Evolutionary conservation across 73 alveolate genomes (phyloP).

Genomic region (Effrenium voratum): DNA sequence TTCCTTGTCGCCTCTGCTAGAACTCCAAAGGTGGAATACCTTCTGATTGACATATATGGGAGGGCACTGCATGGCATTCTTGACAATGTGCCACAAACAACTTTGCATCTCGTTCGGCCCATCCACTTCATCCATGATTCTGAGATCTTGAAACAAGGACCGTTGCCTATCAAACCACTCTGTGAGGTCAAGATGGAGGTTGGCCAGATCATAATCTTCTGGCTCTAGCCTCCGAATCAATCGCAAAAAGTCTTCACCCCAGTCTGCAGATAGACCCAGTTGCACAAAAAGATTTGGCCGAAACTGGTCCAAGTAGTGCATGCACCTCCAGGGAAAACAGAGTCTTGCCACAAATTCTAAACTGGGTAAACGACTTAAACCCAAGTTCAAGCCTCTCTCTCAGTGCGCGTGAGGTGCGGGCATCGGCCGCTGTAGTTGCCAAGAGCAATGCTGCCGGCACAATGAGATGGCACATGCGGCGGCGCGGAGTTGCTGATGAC

Average conservation of each 20-base stretch:
- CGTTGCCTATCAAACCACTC: slow-evolving; percentile 19
- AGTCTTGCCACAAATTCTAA: not conserved
- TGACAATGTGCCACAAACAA: not conserved
- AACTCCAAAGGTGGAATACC: not conserved
- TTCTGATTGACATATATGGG: not conserved
- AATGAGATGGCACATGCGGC: not conserved
- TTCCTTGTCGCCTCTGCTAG: slow-evolving; percentile 38
- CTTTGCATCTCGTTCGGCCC: not conserved
- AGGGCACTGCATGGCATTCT: slow-evolving; percentile 55
- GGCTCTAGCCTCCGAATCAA: slow-evolving; percentile 34
- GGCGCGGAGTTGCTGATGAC: slow-evolving; percentile 30
- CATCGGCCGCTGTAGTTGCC: slow-evolving; percentile 18
- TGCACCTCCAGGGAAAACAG: not conserved
- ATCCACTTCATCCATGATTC: slow-evolving; percentile 13
- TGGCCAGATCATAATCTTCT: not conserved
- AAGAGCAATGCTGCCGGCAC: slow-evolving; percentile 30
- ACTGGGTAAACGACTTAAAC: not conserved
- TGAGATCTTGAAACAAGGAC: not conserved
- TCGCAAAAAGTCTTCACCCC: slow-evolving; percentile 31
- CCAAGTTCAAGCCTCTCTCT: not conserved
- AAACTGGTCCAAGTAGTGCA: not conserved
- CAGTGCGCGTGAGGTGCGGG: not conserved
- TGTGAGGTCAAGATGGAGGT: not conserved
- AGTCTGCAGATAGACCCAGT: slow-evolving; percentile 29
- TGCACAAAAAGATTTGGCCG: not conserved